Base-by-base conservation (phyloP, 176 grass and related monocot genomes). In the Metroxylon sagu region DNA sequence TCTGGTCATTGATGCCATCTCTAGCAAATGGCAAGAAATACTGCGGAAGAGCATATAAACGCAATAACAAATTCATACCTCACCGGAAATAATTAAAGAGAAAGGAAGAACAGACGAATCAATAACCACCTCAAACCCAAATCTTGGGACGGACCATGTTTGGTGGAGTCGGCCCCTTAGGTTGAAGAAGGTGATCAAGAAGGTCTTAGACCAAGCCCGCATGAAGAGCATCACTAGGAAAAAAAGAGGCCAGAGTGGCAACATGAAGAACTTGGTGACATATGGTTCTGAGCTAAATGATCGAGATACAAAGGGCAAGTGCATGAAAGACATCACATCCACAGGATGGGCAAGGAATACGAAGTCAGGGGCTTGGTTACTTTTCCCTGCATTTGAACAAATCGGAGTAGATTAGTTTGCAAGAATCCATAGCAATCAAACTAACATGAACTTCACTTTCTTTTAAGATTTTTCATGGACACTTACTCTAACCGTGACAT, bases 281-380 rank as follows among this genome's bases (percentile, higher is more conserved):
- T 71, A 90, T 0, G 90, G 83, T 29, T 70, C 63, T 35, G 90
- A 76, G 86, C 83, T 84, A 71, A 73, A 75, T 5, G 86, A 62
- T 12, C 86, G 77, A 56, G 89, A 95, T 54, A 30, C 57, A 78
- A 95, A 95, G n/a, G 85, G 76, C 8, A 73, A 86, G 60, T 95
- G 90, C 90, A 95, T 78, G 48, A 74, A 83, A 27, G 83, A 76
- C 28, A 71, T 23, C 64, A 95, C 19, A 70, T 95, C 90, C 49
- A 95, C 71, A 7, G 82, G 80, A 67, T 95, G 90, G 59, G 68
- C 90, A 23, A 95, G 83, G 78, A 95, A 95, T 60, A 95, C 90
- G 61, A 95, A 95, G 49, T 90, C 80, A 50, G 90, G 86, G 51
- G 74, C 77, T 4, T 57, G 66, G 43, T 90, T 74, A 69, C 89